Evolutionary conservation across 1,284 basidiomycete species (phyloP), one percentile per base, ranked within the genome.

Genomic region (Pseudozyma sp.): DNA sequence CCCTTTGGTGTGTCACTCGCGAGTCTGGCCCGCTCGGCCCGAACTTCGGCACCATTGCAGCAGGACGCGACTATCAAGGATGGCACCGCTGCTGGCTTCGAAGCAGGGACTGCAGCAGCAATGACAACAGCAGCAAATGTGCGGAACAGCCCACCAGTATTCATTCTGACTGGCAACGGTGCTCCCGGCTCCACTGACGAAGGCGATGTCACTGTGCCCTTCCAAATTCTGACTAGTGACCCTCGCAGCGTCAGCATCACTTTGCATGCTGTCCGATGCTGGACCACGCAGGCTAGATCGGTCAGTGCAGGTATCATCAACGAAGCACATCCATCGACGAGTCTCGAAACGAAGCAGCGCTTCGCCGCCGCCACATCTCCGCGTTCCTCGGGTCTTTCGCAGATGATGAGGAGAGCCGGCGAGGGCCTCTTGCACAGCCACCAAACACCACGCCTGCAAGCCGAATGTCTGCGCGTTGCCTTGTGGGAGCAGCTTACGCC

Each of bases 381-480:
- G 3, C 53, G 71, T 1, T 49, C 62, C 3, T 75, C 71, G 12
- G 71, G 71, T 43, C 45, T 75, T 9, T 66, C 71, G 4, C 63
- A 75, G 52, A 75, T 75, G 71, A 75, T 75, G 71, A 51, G 59
- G 25, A 61, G 48, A 40, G 71, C 71, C 0, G 71, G 71, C 25
- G 67, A 69, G 18, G 67, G 71, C 7, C 51, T 75, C 12, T 44
- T 75, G 10, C 45, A 44, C 13, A 42, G 34, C 13, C 66, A 68
- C 18, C 43, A 54, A 25, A 9, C 44, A n/a, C 64, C 66, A 7
- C 61, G 66, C 1, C 44, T 74, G 11, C 55, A 59, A 36, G 63
- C 59, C 11, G 71, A 75, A 2, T 70, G 67, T 14, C 34, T 52
- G 34, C 58, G 71, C 3, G 36, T 63, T 10, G 71, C 71, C 1